A percentile compares a stretch with the other conserved stretches of the same genome.
Conservation (phyloP, 306 rosid genomes). For the Cucurbita moschata region DNA sequence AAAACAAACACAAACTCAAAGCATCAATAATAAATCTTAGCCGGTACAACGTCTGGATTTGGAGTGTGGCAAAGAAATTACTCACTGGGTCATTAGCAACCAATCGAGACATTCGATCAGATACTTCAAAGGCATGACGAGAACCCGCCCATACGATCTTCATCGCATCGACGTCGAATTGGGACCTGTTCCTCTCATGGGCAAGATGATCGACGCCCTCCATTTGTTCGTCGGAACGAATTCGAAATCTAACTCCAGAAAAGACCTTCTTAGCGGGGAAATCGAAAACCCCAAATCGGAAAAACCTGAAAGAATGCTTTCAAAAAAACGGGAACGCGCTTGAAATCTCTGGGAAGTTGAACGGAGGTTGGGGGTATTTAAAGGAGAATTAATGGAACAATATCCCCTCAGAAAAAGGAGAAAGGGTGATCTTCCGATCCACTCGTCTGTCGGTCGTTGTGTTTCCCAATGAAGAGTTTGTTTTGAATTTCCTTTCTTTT, state of each 20-base stretch:
- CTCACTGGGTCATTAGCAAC: constrained; percentile 86
- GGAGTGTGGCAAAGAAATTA: not conserved
- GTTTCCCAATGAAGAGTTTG: not conserved
- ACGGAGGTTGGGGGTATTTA: no score
- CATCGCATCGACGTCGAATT: constrained; percentile 70
- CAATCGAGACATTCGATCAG: constrained; percentile 68
- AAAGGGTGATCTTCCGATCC: no score
- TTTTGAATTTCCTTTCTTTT: not conserved
- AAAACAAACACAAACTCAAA: not conserved
- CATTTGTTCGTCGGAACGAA: constrained; percentile 11
- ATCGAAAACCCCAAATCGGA: no score
- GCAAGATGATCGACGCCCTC: constrained; percentile 64
- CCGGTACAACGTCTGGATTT: not conserved
- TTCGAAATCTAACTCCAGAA: not conserved
- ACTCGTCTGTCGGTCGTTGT: no score
- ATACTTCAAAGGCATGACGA: constrained; percentile 40
- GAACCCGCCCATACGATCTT: constrained; percentile 90
- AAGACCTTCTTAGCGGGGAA: no score
- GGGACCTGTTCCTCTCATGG: constrained; percentile 51
- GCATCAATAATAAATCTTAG: not conserved
- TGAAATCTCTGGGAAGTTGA: no score
- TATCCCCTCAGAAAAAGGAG: no score
- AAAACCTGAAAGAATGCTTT: no score
- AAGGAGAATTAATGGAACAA: no score
- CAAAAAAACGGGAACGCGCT: no score